Evolutionary conservation across 1,139 yeast species (phyloP).

Genomic region (Taphrina populina): DNA sequence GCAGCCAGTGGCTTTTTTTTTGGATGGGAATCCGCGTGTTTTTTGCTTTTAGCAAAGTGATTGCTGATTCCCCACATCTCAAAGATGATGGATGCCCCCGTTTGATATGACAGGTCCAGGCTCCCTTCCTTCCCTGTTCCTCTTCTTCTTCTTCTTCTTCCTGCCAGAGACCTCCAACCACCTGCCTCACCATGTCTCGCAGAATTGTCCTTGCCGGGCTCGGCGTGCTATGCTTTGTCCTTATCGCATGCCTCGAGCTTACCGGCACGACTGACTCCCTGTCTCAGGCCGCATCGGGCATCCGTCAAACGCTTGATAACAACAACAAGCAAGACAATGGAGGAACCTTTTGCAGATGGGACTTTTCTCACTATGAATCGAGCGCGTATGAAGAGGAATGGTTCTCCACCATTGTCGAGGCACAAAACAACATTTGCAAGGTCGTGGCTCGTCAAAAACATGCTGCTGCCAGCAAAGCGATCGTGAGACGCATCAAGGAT

Average conservation of each 20-base stretch:
- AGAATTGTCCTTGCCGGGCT: neutral
- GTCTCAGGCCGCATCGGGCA: neutral
- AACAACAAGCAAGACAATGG: neutral
- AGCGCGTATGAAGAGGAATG: constrained; percentile 17
- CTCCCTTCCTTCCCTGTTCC: too few relatives aligned
- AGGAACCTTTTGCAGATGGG: constrained; percentile 18
- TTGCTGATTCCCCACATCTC: too few relatives aligned
- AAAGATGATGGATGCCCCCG: too few relatives aligned
- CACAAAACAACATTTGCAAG: constrained; percentile 17
- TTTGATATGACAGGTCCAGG: too few relatives aligned
- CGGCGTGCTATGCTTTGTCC: neutral
- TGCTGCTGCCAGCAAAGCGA: constrained; percentile 1
- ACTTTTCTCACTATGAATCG: constrained; percentile 16
- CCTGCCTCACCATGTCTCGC: neutral
- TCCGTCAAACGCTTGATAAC: neutral
- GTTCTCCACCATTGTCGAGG: constrained; percentile 5
- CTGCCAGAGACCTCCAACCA: neutral
- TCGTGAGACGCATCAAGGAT: constrained; percentile 9
- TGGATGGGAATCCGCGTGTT: too few relatives aligned
- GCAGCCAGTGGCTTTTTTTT: too few relatives aligned
- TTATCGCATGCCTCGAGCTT: neutral
- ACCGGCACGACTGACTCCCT: neutral
- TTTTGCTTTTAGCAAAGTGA: too few relatives aligned
- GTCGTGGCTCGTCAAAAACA: constrained; percentile 4
- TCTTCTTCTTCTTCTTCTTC: too few relatives aligned